Evolutionary conservation across 2,329 filamentous ascomycete genomes (phyloP).

Genomic region (Aureobasidium musti): DNA sequence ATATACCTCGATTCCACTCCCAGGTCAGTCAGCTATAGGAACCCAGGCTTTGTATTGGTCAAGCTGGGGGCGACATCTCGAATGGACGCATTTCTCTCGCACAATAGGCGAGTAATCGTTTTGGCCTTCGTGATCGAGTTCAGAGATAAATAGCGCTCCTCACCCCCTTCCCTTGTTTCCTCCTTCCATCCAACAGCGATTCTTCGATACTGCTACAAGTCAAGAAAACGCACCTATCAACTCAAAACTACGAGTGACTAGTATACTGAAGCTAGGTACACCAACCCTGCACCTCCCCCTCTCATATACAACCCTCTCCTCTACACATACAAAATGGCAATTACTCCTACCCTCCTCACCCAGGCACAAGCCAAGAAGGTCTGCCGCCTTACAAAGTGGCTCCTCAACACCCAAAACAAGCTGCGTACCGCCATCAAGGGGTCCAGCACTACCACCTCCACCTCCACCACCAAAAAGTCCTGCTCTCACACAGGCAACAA

Average conservation of each 20-base stretch:
- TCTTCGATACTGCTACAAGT: background rate
- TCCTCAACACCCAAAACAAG: conserved; percentile 2
- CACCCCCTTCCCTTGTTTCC: background rate
- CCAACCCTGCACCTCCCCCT: background rate
- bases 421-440: conserved; percentile 1
- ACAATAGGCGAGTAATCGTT: background rate
- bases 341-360: background rate
- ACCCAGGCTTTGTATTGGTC: background rate
- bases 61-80: background rate
- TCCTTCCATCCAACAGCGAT: background rate
- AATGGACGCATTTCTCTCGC: background rate
- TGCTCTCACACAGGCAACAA: background rate
- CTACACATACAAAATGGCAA: conserved; percentile 1
- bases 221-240: background rate
- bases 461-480: background rate
- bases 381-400: conserved; percentile 11
- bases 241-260: background rate
- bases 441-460: background rate
- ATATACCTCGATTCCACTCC: background rate
- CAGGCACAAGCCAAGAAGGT: background rate
- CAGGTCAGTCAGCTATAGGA: background rate
- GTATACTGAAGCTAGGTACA: conserved; percentile 5
- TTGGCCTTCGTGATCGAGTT: background rate
- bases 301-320: background rate
- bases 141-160: background rate